These are phyloP conservation scores for Knoxdaviesia capensis DNA, from an alignment of 2,329 filamentous ascomycete species.

Conservation along the genomic window DNA sequence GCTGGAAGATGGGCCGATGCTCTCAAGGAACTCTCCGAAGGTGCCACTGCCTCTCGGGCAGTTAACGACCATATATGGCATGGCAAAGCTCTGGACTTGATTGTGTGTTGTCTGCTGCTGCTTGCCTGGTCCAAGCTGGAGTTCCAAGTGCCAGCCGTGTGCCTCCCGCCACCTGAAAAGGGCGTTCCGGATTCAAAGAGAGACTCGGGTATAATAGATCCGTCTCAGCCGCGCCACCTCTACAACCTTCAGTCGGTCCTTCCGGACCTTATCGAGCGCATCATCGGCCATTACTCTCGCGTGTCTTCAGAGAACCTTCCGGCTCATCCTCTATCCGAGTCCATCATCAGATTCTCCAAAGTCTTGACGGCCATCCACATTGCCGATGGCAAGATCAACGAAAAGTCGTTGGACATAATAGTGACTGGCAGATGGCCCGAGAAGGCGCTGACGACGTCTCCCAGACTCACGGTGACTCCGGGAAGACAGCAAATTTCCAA, in stretches of 20 bases:
- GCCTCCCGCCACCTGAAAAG: constrained; percentile 29
- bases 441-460: constrained; percentile 26
- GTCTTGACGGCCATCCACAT: constrained; percentile 47
- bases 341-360: constrained; percentile 52
- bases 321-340: constrained; percentile 50
- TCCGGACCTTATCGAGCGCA: constrained; percentile 56
- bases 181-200: constrained; percentile 16
- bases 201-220: constrained; percentile 10
- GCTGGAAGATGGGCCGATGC: constrained; percentile 83
- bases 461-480: constrained; percentile 34
- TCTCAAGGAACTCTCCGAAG: constrained; percentile 63
- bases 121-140: constrained; percentile 69
- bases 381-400: constrained; percentile 40
- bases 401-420: constrained; percentile 40
- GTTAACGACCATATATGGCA: constrained; percentile 94
- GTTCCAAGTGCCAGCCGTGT: constrained; percentile 51
- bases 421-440: constrained; percentile 39
- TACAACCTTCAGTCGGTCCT: constrained; percentile 36
- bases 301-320: constrained; percentile 52
- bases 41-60: constrained; percentile 54
- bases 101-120: constrained; percentile 63
- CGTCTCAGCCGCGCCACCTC: constrained; percentile 29
- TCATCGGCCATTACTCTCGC: constrained; percentile 52
- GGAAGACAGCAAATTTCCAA: constrained; percentile 43
- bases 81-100: constrained; percentile 80